Evolutionary conservation across 306 rosid genomes (phyloP).

Genomic region (Sechiopsis laciniata): DNA sequence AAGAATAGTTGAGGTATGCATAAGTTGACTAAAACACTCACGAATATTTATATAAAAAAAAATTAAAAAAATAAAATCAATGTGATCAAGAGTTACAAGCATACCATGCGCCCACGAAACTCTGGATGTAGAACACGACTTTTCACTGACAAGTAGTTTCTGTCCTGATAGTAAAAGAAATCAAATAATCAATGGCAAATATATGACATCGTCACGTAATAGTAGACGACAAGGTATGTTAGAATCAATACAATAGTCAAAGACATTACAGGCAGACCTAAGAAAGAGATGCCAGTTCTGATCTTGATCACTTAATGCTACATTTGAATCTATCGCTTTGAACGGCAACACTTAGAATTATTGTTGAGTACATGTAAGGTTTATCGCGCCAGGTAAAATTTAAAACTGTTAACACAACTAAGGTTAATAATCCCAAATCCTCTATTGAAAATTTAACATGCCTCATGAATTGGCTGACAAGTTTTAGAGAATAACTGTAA

Average conservation of each 20-base stretch:
- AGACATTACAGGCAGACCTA: background rate
- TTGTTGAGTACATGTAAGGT: background rate
- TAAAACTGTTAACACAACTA: background rate
- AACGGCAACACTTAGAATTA: too few relatives aligned
- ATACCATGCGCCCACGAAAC: slow-evolving; percentile 98
- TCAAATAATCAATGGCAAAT: background rate
- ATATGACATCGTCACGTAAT: background rate
- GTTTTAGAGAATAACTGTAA: too few relatives aligned
- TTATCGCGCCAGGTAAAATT: background rate
- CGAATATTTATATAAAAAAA: too few relatives aligned
- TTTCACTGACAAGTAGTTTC: slow-evolving; percentile 72
- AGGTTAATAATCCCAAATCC: background rate
- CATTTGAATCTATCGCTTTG: background rate
- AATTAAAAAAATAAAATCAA: background rate
- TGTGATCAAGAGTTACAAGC: slow-evolving; percentile 21
- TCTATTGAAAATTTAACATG: too few relatives aligned
- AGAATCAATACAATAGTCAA: background rate
- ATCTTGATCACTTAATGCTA: background rate
- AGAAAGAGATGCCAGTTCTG: background rate
- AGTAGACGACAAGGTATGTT: background rate
- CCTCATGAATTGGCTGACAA: too few relatives aligned
- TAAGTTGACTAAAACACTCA: too few relatives aligned
- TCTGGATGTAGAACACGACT: slow-evolving; percentile 79
- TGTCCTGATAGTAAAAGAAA: slow-evolving; percentile 53
- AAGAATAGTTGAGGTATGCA: too few relatives aligned